Evolutionary conservation across 176 grass and related monocot species (phyloP).

Genomic region (Oryza coarctata): DNA sequence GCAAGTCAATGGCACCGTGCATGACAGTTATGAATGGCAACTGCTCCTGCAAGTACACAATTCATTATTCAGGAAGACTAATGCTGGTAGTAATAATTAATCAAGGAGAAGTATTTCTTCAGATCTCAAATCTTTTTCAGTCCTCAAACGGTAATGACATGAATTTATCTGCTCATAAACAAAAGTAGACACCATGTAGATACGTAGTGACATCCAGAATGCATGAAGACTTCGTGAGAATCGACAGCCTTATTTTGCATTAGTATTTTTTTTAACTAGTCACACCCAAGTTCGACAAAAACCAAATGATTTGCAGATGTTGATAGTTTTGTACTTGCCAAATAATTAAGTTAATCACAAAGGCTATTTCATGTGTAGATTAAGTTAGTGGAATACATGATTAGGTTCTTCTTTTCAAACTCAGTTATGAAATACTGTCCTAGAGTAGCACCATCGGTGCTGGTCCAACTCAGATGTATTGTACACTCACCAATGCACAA

Average conservation of each 20-base stretch:
- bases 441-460: conserved; percentile 4
- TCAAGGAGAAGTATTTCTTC: background rate
- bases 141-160: background rate
- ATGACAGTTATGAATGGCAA: background rate
- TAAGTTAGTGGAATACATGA: conserved; percentile 22
- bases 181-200: background rate
- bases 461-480: conserved; percentile 35
- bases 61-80: background rate
- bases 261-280: background rate
- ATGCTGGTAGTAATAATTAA: too few relatives aligned
- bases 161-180: background rate
- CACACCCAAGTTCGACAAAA: background rate
- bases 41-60: background rate
- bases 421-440: conserved; percentile 5
- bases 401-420: conserved; percentile 3
- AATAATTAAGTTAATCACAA: background rate
- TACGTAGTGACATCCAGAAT: conserved; percentile 12
- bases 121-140: background rate
- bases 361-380: background rate
- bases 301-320: background rate
- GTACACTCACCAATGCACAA: conserved; percentile 19
- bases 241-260: background rate
- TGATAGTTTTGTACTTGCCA: background rate
- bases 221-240: background rate
- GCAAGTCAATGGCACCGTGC: background rate